phyloP scores from a whole-genome alignment of 176 grass and related monocot species.

The Otatea glauca region DNA sequence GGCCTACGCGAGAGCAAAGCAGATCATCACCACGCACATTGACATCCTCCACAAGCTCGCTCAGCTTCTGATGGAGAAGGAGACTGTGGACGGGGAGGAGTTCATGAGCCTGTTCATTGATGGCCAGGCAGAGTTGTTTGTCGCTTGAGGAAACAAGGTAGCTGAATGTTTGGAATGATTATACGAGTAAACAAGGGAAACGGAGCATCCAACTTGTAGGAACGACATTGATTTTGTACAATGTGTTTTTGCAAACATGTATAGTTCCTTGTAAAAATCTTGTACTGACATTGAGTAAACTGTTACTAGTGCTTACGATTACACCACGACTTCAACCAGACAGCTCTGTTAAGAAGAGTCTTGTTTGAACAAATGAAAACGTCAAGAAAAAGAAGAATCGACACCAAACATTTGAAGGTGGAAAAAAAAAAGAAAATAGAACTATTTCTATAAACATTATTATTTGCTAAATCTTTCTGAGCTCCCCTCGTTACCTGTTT shows the following conservation, averaged over 20 bases:
- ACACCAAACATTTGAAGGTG: neutral
- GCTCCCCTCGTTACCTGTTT: too few species aligned
- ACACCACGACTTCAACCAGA: neutral
- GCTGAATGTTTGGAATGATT: neutral
- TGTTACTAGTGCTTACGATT: neutral
- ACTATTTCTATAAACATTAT: neutral
- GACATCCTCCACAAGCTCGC: conserved; percentile 94
- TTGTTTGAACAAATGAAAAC: neutral
- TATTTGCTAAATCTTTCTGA: too few species aligned
- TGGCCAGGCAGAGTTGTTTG: conserved; percentile 83
- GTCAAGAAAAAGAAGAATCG: neutral
- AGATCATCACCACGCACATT: conserved; percentile 75
- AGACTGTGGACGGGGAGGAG: conserved; percentile 94
- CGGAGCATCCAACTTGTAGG: conserved; percentile 30
- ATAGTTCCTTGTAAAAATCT: conserved; percentile 46
- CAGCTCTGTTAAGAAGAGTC: neutral
- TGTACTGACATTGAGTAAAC: conserved; percentile 38
- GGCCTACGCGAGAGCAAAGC: conserved; percentile 73
- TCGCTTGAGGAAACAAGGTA: conserved; percentile 50
- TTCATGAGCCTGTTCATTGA: conserved; percentile 99
- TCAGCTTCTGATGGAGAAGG: conserved; percentile 94
- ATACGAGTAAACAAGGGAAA: neutral
- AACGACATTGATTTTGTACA: conserved; percentile 43
- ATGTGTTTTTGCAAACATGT: conserved; percentile 30
- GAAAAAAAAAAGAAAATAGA: neutral